Evolutionary conservation across 345 rosid genomes (phyloP).

Genomic region (Ceriops zippeliana): DNA sequence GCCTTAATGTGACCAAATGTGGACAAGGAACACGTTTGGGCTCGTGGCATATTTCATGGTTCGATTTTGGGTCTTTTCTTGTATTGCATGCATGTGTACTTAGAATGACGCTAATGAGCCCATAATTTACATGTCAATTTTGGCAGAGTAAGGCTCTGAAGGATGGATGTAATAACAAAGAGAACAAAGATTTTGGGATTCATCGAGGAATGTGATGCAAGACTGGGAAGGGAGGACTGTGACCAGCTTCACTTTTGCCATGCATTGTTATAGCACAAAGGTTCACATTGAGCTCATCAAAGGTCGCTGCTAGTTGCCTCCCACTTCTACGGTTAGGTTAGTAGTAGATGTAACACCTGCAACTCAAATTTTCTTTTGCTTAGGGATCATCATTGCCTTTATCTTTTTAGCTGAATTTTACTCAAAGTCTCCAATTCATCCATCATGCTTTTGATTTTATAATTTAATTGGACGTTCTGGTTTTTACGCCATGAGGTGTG

Average conservation of each 20-base stretch:
- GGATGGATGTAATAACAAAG: background rate
- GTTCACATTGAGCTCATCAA: background rate
- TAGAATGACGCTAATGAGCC: background rate
- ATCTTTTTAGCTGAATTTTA: too few relatives aligned
- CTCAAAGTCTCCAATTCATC: too few relatives aligned
- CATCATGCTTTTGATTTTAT: too few relatives aligned
- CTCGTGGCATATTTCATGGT: slow-evolving; percentile 1
- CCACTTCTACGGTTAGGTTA: too few relatives aligned
- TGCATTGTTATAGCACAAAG: background rate
- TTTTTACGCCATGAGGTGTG: too few relatives aligned
- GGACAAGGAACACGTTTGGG: slow-evolving; percentile 3
- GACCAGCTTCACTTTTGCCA: slow-evolving; percentile 4
- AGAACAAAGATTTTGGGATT: background rate
- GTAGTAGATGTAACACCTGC: too few relatives aligned
- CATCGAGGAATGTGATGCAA: slow-evolving; percentile 5
- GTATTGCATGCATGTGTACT: too few relatives aligned
- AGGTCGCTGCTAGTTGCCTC: too few relatives aligned
- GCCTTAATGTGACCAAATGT: background rate
- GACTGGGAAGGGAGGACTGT: slow-evolving; percentile 13
- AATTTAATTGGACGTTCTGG: too few relatives aligned
- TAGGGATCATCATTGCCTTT: too few relatives aligned
- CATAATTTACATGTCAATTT: slow-evolving; percentile 15
- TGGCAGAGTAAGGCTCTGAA: slow-evolving; percentile 9
- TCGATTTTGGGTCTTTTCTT: background rate
- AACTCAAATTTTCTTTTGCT: too few relatives aligned